A percentile compares a stretch with the other conserved stretches of the same genome.
These are phyloP conservation scores for Crotalaria pallida DNA, from an alignment of 306 rosid genomes.

Conservation along the genomic window DNA sequence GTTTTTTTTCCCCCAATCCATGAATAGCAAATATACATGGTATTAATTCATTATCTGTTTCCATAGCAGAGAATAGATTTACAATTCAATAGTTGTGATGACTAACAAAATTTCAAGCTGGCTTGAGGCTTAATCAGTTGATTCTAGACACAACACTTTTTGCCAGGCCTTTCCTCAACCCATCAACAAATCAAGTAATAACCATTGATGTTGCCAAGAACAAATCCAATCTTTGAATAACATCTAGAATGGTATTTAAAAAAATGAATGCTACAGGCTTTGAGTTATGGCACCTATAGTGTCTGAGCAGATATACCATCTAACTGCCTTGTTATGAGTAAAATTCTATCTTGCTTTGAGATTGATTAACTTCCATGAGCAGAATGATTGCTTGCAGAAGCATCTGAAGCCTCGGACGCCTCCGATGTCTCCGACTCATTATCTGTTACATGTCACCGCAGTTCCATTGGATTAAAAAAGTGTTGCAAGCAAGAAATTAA, in stretches of 20 bases:
- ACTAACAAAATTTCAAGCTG: constrained; percentile 23
- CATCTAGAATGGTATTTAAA: constrained; percentile 16
- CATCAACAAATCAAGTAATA: constrained; percentile 11
- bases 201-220: constrained; percentile 11
- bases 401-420: constrained; percentile 35
- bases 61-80: constrained; percentile 1
- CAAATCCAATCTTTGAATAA: constrained; percentile 16
- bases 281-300: constrained; percentile 15
- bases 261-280: constrained; percentile 2
- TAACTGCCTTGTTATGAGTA: constrained; percentile 26
- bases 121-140: constrained; percentile 16
- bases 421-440: constrained; percentile 44
- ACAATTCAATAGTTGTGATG: constrained; percentile 7
- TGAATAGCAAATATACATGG: neutral
- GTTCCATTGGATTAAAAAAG: constrained; percentile 14
- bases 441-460: constrained; percentile 37
- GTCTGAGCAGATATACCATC: neutral
- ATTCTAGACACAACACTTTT: constrained; percentile 21
- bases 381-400: constrained; percentile 26
- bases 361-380: constrained; percentile 45
- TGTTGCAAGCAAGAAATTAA: neutral
- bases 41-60: constrained; percentile 12
- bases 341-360: constrained; percentile 24
- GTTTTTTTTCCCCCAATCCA: no score
- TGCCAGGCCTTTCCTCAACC: neutral